A percentile compares a stretch with the other conserved stretches of the same genome.
Conservation (phyloP, 1,139 yeast genomes). For the Nakaseomyces bracarensis region DNA sequence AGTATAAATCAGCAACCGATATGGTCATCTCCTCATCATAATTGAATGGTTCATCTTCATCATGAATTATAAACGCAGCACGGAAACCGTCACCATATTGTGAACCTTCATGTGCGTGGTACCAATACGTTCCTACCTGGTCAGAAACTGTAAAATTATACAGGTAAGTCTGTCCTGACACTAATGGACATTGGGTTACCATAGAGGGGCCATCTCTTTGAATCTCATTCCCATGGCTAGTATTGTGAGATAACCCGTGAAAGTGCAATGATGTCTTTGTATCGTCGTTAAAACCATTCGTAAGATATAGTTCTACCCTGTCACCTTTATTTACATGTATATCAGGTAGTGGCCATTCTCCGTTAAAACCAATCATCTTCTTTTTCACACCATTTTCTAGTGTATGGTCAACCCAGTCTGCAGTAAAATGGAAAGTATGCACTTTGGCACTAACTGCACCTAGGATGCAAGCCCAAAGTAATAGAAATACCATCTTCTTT, state of each 20-base stretch:
- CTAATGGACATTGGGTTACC: conserved; percentile 72
- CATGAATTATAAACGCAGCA: conserved; percentile 63
- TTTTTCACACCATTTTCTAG: conserved; percentile 49
- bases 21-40: conserved; percentile 57
- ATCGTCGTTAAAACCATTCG: conserved; percentile 45
- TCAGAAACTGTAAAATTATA: conserved; percentile 57
- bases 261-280: conserved; percentile 55
- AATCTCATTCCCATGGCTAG: conserved; percentile 34
- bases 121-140: conserved; percentile 74
- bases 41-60: conserved; percentile 41
- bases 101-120: conserved; percentile 71
- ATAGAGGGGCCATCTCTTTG: conserved; percentile 75
- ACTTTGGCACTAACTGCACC: conserved; percentile 28
- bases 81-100: conserved; percentile 76
- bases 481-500: background rate
- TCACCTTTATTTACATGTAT: conserved; percentile 59
- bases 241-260: conserved; percentile 66
- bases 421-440: conserved; percentile 44
- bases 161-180: conserved; percentile 53
- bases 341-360: conserved; percentile 66
- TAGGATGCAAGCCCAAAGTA: conserved; percentile 1
- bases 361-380: conserved; percentile 57
- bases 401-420: conserved; percentile 46
- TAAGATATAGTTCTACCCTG: conserved; percentile 48
- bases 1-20: conserved; percentile 57